phyloP scores from a whole-genome alignment of 2,329 filamentous ascomycete genomes.

The Cadophora malorum region DNA sequence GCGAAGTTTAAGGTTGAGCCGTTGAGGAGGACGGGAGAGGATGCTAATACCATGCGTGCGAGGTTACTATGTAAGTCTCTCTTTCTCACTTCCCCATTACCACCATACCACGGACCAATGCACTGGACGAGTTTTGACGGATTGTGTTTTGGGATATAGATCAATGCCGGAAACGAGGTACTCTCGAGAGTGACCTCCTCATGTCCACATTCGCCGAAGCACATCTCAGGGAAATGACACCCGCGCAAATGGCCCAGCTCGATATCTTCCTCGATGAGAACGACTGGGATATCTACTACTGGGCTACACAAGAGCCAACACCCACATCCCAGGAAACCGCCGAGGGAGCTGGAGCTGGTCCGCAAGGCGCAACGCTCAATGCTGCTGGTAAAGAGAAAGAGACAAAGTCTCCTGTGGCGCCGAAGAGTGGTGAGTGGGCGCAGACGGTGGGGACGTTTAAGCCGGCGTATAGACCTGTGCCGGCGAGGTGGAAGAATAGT shows the following conservation, averaged over 20 bases:
- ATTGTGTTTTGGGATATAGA: conserved; percentile 59
- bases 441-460: conserved; percentile 95
- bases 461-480: conserved; percentile 91
- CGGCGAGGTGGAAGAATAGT: conserved; percentile 81
- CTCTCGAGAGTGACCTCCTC: conserved; percentile 92
- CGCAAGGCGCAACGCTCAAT: conserved; percentile 39
- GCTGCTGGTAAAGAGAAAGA: conserved; percentile 38
- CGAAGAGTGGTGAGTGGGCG: conserved; percentile 81
- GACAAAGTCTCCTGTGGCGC: conserved; percentile 32
- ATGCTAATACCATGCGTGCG: conserved; percentile 84
- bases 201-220: conserved; percentile 92
- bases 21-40: conserved; percentile 83
- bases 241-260: conserved; percentile 79
- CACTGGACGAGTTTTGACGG: conserved; percentile 10
- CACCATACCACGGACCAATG: neutral
- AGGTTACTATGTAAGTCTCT: conserved; percentile 68
- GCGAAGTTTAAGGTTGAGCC: conserved; percentile 89
- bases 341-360: conserved; percentile 55
- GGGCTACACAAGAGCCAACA: conserved; percentile 85
- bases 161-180: conserved; percentile 95
- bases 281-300: conserved; percentile 99
- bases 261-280: conserved; percentile 97
- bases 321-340: conserved; percentile 62
- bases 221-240: conserved; percentile 76
- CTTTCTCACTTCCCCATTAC: neutral